Conservation (phyloP, 2,329 filamentous ascomycete genomes). For the Eutypa lata region DNA sequence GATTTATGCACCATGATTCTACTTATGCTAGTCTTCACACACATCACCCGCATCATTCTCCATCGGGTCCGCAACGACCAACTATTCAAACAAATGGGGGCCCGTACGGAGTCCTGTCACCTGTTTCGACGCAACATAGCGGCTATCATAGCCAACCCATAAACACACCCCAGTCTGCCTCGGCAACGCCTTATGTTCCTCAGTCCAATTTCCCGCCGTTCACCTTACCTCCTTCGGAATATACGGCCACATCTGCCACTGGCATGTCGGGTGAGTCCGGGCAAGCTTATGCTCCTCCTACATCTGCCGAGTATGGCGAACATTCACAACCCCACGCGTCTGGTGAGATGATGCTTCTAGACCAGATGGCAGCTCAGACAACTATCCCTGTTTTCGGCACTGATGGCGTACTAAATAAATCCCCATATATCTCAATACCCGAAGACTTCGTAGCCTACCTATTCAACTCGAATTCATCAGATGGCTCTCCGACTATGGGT, state of each 20-base stretch:
- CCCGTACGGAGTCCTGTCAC: slow-evolving; percentile 51
- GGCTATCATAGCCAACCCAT: slow-evolving; percentile 45
- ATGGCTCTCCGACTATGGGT: slow-evolving; percentile 48
- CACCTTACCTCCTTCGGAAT: slow-evolving; percentile 59
- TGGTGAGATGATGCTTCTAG: slow-evolving; percentile 57
- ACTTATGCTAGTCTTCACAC: slow-evolving; percentile 30
- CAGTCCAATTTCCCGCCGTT: slow-evolving; percentile 63
- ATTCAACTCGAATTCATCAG: slow-evolving; percentile 66
- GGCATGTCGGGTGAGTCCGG: slow-evolving; percentile 31
- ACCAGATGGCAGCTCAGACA: slow-evolving; percentile 61
- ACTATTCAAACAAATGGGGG: slow-evolving; percentile 45
- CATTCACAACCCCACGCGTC: slow-evolving; percentile 39
- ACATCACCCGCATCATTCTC: slow-evolving; percentile 37
- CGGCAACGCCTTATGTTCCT: slow-evolving; percentile 47
- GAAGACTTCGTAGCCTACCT: slow-evolving; percentile 85
- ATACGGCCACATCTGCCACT: slow-evolving; percentile 39
- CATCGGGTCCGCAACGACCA: slow-evolving; percentile 41
- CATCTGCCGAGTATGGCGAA: slow-evolving; percentile 44
- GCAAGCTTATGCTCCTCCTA: slow-evolving; percentile 35
- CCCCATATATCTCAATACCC: slow-evolving; percentile 77
- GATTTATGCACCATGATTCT: slow-evolving; percentile 40
- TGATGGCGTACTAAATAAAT: slow-evolving; percentile 75
- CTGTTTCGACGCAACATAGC: slow-evolving; percentile 45
- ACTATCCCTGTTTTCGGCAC: slow-evolving; percentile 85
- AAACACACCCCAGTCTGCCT: slow-evolving; percentile 42